Evolutionary conservation across 73 alveolate species (phyloP).

Genomic region (Uronychia setigera): DNA sequence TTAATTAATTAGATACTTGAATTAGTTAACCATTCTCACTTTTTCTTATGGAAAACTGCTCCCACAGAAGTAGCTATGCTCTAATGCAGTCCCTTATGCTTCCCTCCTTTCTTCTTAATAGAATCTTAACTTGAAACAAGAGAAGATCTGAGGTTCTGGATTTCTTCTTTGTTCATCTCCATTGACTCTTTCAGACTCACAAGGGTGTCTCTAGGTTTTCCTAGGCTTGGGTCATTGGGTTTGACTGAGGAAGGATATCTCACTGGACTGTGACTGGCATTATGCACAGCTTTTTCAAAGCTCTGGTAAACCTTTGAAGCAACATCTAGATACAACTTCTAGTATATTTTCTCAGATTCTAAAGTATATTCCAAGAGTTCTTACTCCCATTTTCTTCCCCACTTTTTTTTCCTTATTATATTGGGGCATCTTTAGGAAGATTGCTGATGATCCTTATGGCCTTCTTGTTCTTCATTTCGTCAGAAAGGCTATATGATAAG

Average conservation of each 20-base stretch:
- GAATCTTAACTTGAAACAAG: too few relatives aligned
- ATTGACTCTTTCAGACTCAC: too few relatives aligned
- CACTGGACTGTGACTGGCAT: neutral
- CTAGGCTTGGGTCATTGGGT: neutral
- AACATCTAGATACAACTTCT: neutral
- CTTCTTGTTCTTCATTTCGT: neutral
- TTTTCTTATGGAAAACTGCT: too few relatives aligned
- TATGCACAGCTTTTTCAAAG: neutral
- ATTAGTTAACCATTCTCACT: too few relatives aligned
- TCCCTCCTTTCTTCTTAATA: too few relatives aligned
- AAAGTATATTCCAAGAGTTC: neutral
- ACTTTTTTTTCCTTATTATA: neutral
- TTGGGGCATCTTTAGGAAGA: neutral
- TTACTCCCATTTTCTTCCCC: neutral
- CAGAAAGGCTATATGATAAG: neutral
- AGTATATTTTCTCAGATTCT: neutral
- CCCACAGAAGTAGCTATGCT: too few relatives aligned
- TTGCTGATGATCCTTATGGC: neutral
- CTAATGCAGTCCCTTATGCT: too few relatives aligned
- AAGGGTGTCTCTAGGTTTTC: neutral
- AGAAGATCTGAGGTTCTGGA: too few relatives aligned
- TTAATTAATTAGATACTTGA: too few relatives aligned
- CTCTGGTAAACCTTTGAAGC: neutral
- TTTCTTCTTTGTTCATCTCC: too few relatives aligned
- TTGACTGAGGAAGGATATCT: neutral